These are phyloP conservation scores for Albugo laibachii DNA, from an alignment of 352 stramenopile genomes.

Conservation along the genomic window DNA sequence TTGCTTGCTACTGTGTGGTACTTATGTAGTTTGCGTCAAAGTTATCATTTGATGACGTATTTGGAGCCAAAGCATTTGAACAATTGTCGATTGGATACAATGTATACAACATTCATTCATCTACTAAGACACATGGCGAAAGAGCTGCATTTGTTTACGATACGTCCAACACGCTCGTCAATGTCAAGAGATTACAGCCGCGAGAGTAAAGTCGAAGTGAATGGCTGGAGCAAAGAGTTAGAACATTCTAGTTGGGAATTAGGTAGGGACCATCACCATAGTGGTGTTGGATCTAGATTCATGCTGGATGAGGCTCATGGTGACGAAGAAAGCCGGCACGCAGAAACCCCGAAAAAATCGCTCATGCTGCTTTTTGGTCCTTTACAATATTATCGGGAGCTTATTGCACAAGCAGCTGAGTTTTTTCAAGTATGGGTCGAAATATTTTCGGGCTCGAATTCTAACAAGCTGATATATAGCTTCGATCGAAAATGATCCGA, in stretches of 20 bases:
- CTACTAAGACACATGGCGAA: slow-evolving; percentile 37
- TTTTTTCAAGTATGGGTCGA: slow-evolving; percentile 25
- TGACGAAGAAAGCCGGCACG: too few relatives aligned
- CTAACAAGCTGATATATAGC: background rate
- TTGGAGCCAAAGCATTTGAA: slow-evolving; percentile 25
- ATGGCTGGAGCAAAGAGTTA: too few relatives aligned
- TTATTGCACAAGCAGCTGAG: slow-evolving; percentile 47
- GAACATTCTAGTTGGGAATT: too few relatives aligned
- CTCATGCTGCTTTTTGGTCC: too few relatives aligned
- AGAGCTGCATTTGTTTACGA: slow-evolving; percentile 26
- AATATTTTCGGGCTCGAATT: too few relatives aligned
- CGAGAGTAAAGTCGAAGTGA: too few relatives aligned
- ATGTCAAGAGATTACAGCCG: too few relatives aligned
- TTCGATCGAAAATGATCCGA: slow-evolving; percentile 49
- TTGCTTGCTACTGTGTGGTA: background rate
- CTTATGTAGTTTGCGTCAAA: slow-evolving; percentile 3
- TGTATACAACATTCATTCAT: slow-evolving; percentile 37
- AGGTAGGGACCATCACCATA: too few relatives aligned
- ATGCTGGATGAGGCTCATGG: too few relatives aligned
- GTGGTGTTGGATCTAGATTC: too few relatives aligned
- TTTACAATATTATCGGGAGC: slow-evolving; percentile 48
- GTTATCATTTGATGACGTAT: slow-evolving; percentile 51
- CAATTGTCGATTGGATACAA: slow-evolving; percentile 29
- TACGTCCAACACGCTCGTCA: background rate
- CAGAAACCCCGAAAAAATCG: too few relatives aligned